These are phyloP conservation scores for Aaosphaeria arxii DNA, from an alignment of 2,329 filamentous ascomycete genomes.

Conservation along the genomic window DNA sequence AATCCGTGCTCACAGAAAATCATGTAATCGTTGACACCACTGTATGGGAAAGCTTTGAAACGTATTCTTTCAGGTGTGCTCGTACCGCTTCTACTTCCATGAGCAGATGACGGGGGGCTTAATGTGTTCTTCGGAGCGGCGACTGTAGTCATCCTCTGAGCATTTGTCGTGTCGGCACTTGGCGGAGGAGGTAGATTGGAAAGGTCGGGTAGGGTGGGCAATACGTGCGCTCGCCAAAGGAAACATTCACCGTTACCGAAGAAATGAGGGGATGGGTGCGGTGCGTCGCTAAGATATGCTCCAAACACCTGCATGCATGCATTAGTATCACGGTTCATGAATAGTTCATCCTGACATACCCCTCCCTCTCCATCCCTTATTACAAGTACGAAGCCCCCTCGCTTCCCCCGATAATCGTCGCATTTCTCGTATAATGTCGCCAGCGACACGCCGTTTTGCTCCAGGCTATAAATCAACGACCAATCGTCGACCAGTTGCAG, in stretches of 20 bases:
- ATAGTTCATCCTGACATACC: conserved; percentile 50
- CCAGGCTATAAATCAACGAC: conserved; percentile 82
- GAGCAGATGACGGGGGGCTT: conserved; percentile 24
- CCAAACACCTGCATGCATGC: conserved; percentile 63
- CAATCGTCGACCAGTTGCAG: conserved; percentile 85
- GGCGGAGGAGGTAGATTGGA: conserved; percentile 67
- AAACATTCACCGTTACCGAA: conserved; percentile 97
- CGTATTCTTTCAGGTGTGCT: conserved; percentile 72
- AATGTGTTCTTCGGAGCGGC: conserved; percentile 21
- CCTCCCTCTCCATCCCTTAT: conserved; percentile 74
- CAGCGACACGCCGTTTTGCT: conserved; percentile 86
- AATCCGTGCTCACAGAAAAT: conserved; percentile 87
- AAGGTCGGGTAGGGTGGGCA: conserved; percentile 52
- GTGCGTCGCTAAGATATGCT: conserved; percentile 87
- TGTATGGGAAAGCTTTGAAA: conserved; percentile 97
- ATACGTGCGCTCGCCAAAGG: conserved; percentile 73
- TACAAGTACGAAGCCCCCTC: conserved; percentile 87
- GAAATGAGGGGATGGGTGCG: conserved; percentile 77
- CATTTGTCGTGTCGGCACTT: conserved; percentile 61
- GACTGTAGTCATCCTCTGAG: conserved; percentile 61
- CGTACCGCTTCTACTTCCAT: conserved; percentile 43
- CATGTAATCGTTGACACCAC: conserved; percentile 93
- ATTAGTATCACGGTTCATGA: background rate
- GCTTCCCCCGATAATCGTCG: conserved; percentile 61
- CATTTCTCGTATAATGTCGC: conserved; percentile 82